These are phyloP conservation scores for Physaria fendleri DNA, from an alignment of 345 rosid species.

Conservation along the genomic window DNA sequence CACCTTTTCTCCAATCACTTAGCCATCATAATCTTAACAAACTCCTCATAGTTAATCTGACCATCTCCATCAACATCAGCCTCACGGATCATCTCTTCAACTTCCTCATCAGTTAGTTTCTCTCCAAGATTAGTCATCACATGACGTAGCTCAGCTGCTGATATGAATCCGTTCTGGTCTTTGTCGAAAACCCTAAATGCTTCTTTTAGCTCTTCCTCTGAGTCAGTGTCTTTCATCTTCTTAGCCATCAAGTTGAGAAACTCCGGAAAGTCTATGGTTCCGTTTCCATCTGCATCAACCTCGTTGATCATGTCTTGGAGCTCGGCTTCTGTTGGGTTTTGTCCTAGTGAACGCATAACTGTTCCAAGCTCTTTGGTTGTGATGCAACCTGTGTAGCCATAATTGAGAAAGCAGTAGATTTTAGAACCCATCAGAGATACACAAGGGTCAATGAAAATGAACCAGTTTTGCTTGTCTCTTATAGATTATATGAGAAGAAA, in stretches of 20 bases:
- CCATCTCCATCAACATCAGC: constrained; percentile 49
- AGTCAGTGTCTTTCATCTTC: constrained; percentile 42
- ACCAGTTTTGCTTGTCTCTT: background rate
- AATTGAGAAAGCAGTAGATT: background rate
- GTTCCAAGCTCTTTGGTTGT: constrained; percentile 49
- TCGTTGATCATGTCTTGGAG: constrained; percentile 48
- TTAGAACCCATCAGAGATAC: background rate
- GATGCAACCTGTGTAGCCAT: constrained; percentile 33
- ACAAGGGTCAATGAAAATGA: background rate
- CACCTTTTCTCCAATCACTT: constrained; percentile 15
- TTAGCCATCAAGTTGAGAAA: constrained; percentile 48
- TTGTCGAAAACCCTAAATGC: constrained; percentile 42
- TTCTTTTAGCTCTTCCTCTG: constrained; percentile 39
- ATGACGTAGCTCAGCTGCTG: constrained; percentile 51
- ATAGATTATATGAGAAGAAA: background rate
- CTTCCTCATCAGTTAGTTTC: constrained; percentile 46
- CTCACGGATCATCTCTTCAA: constrained; percentile 46
- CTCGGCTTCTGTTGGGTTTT: constrained; percentile 51
- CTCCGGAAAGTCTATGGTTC: constrained; percentile 47
- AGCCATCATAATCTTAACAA: constrained; percentile 43
- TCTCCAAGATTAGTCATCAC: constrained; percentile 48
- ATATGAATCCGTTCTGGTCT: constrained; percentile 47
- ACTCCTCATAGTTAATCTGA: constrained; percentile 40
- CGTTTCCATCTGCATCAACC: constrained; percentile 52
- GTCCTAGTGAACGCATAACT: constrained; percentile 51